Evolutionary conservation across 495 filamentous ascomycete species (phyloP).

Genomic region (Aspergillus sparsus): DNA sequence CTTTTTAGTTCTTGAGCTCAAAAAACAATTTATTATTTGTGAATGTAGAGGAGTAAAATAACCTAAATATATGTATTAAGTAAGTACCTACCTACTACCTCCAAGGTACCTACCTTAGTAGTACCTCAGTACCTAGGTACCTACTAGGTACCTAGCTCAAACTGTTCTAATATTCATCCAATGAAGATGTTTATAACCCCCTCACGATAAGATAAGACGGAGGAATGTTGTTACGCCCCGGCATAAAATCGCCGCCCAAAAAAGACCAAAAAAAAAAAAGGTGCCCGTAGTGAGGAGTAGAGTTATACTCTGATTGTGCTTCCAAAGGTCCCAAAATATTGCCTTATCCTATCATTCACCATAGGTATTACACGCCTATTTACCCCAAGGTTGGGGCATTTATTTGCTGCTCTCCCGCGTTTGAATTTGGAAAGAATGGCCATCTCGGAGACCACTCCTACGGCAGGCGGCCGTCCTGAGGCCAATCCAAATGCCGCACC

Average conservation of each 20-base stretch:
- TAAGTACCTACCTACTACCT: no score
- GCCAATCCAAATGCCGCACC: conserved; percentile 26
- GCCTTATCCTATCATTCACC: conserved; percentile 18
- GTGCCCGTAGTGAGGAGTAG: conserved; percentile 3
- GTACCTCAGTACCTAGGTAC: no score
- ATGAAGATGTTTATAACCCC: no score
- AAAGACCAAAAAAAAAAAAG: conserved; percentile 27
- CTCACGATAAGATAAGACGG: conserved; percentile 36
- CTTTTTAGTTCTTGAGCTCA: no score
- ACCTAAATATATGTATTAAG: no score
- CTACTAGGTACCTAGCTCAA: no score
- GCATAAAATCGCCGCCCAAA: conserved; percentile 18
- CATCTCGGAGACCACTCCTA: conserved; percentile 22
- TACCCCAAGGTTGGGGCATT: conserved; percentile 36
- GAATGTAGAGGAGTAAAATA: no score
- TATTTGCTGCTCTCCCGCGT: conserved; percentile 13
- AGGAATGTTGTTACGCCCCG: conserved; percentile 31
- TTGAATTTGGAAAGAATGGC: conserved; percentile 31
- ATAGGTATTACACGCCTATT: conserved; percentile 38
- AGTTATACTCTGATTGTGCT: not conserved
- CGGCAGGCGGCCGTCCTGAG: conserved; percentile 20
- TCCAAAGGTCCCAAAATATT: not conserved
- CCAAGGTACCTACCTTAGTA: no score
- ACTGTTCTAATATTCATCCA: no score
- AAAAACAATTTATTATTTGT: no score